phyloP scores from a whole-genome alignment of 208 protist genomes.

The Acanthamoeba lenticulata region DNA sequence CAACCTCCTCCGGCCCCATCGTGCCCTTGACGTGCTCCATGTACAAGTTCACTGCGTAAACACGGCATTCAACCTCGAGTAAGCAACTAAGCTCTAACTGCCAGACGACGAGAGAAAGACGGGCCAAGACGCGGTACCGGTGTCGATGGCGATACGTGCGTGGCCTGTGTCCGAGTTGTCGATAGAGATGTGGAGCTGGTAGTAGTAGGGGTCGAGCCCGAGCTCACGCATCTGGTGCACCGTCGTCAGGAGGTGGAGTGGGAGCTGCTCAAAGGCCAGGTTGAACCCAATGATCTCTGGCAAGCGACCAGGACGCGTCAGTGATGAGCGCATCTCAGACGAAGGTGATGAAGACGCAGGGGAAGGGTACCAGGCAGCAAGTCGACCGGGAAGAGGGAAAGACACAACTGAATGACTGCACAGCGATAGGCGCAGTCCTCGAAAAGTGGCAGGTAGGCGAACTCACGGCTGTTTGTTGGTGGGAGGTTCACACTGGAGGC shows the following conservation, averaged over 20 bases:
- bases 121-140: background rate
- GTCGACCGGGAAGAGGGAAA: background rate
- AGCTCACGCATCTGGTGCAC: slow-evolving; percentile 36
- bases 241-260: slow-evolving; percentile 46
- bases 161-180: slow-evolving; percentile 61
- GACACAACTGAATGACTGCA: background rate
- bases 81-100: background rate
- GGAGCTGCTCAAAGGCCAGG: slow-evolving; percentile 49
- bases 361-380: background rate
- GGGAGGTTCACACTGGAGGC: background rate
- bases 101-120: background rate
- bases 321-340: background rate
- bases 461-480: background rate
- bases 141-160: slow-evolving; percentile 32
- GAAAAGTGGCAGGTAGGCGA: background rate
- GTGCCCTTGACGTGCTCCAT: background rate
- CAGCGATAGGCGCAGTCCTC: slow-evolving; percentile 2
- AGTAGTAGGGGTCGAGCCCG: slow-evolving; percentile 46
- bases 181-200: slow-evolving; percentile 61
- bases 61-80: background rate
- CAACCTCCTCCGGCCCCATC: background rate
- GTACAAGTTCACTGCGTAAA: slow-evolving; percentile 61
- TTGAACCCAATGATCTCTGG: background rate
- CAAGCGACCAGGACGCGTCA: background rate
- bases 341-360: background rate